These are phyloP conservation scores for Lipomyces mesembrius DNA, from an alignment of 805 yeast genomes.

Conservation along the genomic window DNA sequence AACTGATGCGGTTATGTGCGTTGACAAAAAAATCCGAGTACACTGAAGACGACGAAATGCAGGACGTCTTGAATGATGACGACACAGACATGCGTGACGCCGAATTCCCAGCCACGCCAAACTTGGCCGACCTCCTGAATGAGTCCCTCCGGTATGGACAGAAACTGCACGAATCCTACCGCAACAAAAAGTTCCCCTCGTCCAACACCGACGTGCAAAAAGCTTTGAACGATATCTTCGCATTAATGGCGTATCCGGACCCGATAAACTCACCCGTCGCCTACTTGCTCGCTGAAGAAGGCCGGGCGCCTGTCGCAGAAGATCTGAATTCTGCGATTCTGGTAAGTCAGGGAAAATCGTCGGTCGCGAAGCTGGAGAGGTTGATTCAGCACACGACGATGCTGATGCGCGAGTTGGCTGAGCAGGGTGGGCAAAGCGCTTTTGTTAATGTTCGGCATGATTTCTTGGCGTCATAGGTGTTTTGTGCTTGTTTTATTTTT, in stretches of 20 bases:
- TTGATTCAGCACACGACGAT: slow-evolving; percentile 50
- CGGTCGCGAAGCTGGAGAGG: slow-evolving; percentile 52
- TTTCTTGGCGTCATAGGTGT: slow-evolving; percentile 22
- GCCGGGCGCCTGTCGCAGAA: slow-evolving; percentile 50
- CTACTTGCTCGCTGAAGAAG: slow-evolving; percentile 47
- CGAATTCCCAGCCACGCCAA: not conserved
- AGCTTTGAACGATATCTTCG: slow-evolving; percentile 54
- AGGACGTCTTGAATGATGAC: slow-evolving; percentile 17
- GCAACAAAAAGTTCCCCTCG: slow-evolving; percentile 28
- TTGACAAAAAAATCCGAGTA: slow-evolving; percentile 14
- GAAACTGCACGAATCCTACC: slow-evolving; percentile 46
- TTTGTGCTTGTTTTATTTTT: not conserved
- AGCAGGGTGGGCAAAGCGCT: slow-evolving; percentile 34
- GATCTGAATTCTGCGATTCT: slow-evolving; percentile 52
- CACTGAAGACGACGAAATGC: slow-evolving; percentile 29
- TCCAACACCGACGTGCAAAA: slow-evolving; percentile 46
- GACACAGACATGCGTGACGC: slow-evolving; percentile 1
- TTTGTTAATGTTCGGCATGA: slow-evolving; percentile 34
- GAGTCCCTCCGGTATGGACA: slow-evolving; percentile 52
- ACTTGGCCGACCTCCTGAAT: slow-evolving; percentile 38
- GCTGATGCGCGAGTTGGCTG: slow-evolving; percentile 34
- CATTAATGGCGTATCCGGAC: slow-evolving; percentile 58
- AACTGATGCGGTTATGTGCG: slow-evolving; percentile 45
- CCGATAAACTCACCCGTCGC: slow-evolving; percentile 51
- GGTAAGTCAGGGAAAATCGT: slow-evolving; percentile 51